Evolutionary conservation across 2,329 filamentous ascomycete genomes (phyloP), one percentile per base, ranked within the genome.

Genomic region (Claviceps cyperi): DNA sequence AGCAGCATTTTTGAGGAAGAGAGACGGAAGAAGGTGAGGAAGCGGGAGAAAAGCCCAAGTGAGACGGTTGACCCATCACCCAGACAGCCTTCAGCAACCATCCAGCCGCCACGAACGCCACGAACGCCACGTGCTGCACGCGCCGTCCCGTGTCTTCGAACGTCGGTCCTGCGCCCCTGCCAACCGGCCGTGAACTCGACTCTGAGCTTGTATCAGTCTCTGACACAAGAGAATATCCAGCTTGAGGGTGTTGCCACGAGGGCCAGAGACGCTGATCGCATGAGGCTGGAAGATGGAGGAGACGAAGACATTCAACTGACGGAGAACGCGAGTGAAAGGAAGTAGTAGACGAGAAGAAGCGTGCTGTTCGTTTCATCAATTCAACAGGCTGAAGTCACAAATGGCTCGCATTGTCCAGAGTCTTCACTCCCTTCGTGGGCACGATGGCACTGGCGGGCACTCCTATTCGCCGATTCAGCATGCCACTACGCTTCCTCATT

Each of bases 131-230:
- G 49, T 44, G 45, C 32, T 43, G 32, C 24, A 13, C 43, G 50
- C 41, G 46, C 50, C 50, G 50, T 51, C 50, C 50, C 50, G 46
- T 40, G 28, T 43, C 38, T 38, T 24, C 17, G 6, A 35, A 35
- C 36, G 22, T 24, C 14, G 6, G 41, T 44, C 41, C 15, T 43
- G 3, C 22, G 40, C 22, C 13, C 13, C 40, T 22, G 40, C 19
- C 40, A 43, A 4, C 28, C 39, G 14, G 19, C 39, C 39, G 14
- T 14, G 39, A 41, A 41, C 40, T 24, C 19, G 3, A 43, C 9
- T 32, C 28, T 28, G 28, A 32, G 22, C 22, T 22, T 6, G n/a
- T n/a, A 22, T 22, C 6, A 22, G 22, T 24, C 24, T 24, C 24
- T 24, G 24, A 22, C 22, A 24, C 39, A 43, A 22, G 13, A 43